phyloP scores from a whole-genome alignment of 2,329 filamentous ascomycete species.

The Aureobasidium sp. region DNA sequence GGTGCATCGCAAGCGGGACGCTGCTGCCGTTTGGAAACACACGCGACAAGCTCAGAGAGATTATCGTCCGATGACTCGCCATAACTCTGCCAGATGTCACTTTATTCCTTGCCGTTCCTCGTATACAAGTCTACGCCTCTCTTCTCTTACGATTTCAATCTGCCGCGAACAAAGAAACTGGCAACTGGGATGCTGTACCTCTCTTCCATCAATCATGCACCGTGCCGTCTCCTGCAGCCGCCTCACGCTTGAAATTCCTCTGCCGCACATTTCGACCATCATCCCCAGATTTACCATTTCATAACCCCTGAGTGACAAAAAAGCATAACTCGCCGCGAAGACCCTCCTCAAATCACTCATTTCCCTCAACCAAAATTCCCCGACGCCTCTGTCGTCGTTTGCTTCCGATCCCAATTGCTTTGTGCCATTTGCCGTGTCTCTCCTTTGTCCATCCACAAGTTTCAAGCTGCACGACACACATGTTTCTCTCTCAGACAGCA shows the following conservation, averaged over 20 bases:
- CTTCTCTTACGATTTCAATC: no score
- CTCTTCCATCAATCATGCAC: not conserved
- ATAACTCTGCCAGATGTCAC: not conserved
- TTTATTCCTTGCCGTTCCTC: not conserved
- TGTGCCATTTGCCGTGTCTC: not conserved
- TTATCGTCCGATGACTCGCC: not conserved
- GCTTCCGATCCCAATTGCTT: not conserved
- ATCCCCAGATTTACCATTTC: constrained; percentile 11
- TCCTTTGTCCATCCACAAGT: not conserved
- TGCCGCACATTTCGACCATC: not conserved
- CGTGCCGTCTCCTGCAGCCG: not conserved
- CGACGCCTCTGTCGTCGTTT: constrained; percentile 8
- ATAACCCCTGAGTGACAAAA: constrained; percentile 9
- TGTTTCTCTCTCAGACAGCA: not conserved
- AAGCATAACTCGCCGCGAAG: constrained; percentile 1
- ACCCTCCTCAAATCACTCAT: constrained; percentile 2
- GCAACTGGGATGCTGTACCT: not conserved
- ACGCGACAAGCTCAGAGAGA: constrained; percentile 10
- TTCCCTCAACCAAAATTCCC: constrained; percentile 10
- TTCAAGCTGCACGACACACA: no score
- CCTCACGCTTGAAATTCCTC: not conserved
- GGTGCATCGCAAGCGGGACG: not conserved
- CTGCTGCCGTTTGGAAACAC: constrained; percentile 6
- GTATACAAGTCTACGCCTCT: not conserved
- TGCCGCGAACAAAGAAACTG: not conserved